Percentiles rank a stretch among this genome's conserved stretches.
Conservation (phyloP, 495 filamentous ascomycete genomes). For the Penicillium tannophilum region DNA sequence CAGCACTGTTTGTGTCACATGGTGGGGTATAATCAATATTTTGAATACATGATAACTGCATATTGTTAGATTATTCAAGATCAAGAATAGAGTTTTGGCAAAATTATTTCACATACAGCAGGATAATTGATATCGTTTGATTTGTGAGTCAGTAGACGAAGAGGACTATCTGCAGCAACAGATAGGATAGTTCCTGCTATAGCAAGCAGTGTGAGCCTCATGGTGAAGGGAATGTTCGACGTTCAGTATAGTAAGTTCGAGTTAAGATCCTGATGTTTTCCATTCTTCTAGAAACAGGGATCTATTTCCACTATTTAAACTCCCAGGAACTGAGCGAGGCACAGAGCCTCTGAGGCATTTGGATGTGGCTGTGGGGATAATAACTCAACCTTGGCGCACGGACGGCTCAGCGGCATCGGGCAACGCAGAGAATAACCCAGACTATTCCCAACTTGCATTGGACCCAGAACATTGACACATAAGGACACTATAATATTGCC, state of each 20-base stretch:
- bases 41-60: background rate
- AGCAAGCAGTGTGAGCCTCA: background rate
- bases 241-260: background rate
- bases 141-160: background rate
- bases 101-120: background rate
- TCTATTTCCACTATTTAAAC: background rate
- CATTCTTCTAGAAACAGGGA: background rate
- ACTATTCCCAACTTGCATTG: background rate
- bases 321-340: background rate
- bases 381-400: background rate
- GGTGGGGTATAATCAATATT: background rate
- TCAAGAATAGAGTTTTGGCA: background rate
- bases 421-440: background rate
- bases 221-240: background rate
- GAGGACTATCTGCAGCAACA: background rate
- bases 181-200: background rate
- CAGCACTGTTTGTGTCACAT: background rate
- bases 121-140: background rate
- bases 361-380: background rate
- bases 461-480: no score
- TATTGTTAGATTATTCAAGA: background rate
- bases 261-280: background rate
- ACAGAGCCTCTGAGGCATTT: background rate
- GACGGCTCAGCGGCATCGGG: background rate
- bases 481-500: background rate